Conservation (phyloP, 345 rosid genomes). For the Euclidium syriacum region DNA sequence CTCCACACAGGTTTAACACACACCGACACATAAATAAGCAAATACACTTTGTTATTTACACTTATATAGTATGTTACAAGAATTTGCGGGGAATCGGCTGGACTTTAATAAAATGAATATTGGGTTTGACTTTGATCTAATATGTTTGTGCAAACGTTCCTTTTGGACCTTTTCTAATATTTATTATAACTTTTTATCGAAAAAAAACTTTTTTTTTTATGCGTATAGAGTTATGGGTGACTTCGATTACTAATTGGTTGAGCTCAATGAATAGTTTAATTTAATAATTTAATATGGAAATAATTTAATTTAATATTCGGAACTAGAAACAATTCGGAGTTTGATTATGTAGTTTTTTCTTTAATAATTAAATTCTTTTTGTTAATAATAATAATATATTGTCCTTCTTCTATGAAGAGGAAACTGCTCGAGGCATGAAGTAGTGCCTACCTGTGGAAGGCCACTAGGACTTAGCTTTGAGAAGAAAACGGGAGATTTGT, state of each 20-base stretch:
- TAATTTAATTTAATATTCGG: background rate
- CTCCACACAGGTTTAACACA: conserved; percentile 40
- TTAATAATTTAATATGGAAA: background rate
- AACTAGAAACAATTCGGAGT: no score
- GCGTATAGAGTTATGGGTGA: no score
- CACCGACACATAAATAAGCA: background rate
- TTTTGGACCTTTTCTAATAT: background rate
- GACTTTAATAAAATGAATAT: no score
- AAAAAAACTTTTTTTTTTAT: no score
- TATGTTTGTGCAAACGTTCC: background rate
- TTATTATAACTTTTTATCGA: no score
- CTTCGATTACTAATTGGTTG: background rate
- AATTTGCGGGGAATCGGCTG: no score
- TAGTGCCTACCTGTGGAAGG: conserved; percentile 71
- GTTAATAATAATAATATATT: background rate
- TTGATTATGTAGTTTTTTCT: background rate
- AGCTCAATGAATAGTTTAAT: background rate
- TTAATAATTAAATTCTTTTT: background rate
- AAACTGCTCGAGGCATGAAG: conserved; percentile 39
- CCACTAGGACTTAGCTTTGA: conserved; percentile 63
- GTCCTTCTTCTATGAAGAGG: conserved; percentile 31
- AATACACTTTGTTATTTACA: no score
- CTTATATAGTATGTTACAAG: no score
- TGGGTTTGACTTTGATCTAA: no score
- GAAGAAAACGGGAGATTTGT: conserved; percentile 61